Evolutionary conservation across 1,139 yeast species (phyloP), one percentile per base, ranked within the genome.

Genomic region (Chernovozyma sophiae-reginae): DNA sequence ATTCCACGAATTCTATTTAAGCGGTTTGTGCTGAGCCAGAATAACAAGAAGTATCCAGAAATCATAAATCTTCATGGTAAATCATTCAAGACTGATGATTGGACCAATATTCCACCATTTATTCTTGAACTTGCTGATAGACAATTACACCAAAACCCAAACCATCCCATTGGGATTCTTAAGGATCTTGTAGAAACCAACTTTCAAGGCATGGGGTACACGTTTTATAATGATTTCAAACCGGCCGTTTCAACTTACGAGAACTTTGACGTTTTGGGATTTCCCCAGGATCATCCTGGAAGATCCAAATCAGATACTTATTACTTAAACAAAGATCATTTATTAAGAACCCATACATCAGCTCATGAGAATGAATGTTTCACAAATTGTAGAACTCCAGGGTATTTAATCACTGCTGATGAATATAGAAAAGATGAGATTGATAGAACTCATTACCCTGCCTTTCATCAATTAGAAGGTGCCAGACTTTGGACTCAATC

Each of bases 381-480:
- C 61, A 68, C 68, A 35, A 48, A 43, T 3, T 72, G 81, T 38
- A 55, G 71, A 25, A 86, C 95, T 0, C 90, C 95, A 0, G 98
- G 97, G 0, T 92, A 86, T 58, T 73, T 92, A 47, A 89, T 94
- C 40, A 77, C 95, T 12, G 98, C 98, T 1, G 98, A 94, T 58
- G 98, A 92, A 6, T 92, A 90, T 56, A 75, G 99, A 51, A 76
- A 95, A 51, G 99, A 92, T 58, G 96, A 92, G 52, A 86, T 92
- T 43, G 99, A 92, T 58, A 73, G 89, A 47, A 89, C 97, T 0
- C 99, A 92, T 58, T 92, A 92, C 55, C 97, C 98, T 2, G 97
- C 86, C 1, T 94, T 92, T 62, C 97, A 92, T 55, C 99, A 92
- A 60, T 79, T 92, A 87, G 99, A 92, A 61, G 98, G 98, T 34